Percentiles rank a stretch among this genome's conserved stretches.
These are phyloP conservation scores for Globisporangium emineosum DNA, from an alignment of 352 stramenopile genomes.

Conservation along the genomic window DNA sequence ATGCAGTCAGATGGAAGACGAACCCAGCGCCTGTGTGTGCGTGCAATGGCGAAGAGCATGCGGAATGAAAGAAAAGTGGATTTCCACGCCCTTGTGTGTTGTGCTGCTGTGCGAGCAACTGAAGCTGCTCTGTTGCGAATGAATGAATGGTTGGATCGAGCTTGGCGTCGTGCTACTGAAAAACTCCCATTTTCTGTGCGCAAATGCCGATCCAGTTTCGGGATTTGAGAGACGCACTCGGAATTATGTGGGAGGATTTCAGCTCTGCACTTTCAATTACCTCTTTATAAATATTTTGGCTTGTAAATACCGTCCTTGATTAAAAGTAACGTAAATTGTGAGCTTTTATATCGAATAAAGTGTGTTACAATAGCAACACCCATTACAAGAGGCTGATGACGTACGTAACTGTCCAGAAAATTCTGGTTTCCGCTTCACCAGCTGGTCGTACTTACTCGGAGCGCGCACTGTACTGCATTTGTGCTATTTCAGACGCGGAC, in stretches of 20 bases:
- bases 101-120: neutral
- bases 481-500: neutral
- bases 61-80: neutral
- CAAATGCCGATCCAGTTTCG: neutral
- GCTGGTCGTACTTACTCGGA: neutral
- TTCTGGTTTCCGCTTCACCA: neutral
- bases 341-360: neutral
- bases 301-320: neutral
- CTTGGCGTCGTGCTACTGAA: neutral
- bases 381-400: neutral
- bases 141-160: neutral
- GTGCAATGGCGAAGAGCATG: neutral
- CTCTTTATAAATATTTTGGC: neutral
- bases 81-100: neutral
- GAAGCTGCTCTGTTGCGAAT: neutral
- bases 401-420: neutral
- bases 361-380: neutral
- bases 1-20: neutral
- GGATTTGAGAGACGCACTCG: neutral
- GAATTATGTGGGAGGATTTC: neutral
- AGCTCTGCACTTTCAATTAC: neutral
- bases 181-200: neutral
- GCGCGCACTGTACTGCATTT: neutral
- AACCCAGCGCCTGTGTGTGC: neutral
- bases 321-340: neutral